These are phyloP conservation scores for Capronia epimyces DNA, from an alignment of 2,329 filamentous ascomycete species.

Conservation along the genomic window DNA sequence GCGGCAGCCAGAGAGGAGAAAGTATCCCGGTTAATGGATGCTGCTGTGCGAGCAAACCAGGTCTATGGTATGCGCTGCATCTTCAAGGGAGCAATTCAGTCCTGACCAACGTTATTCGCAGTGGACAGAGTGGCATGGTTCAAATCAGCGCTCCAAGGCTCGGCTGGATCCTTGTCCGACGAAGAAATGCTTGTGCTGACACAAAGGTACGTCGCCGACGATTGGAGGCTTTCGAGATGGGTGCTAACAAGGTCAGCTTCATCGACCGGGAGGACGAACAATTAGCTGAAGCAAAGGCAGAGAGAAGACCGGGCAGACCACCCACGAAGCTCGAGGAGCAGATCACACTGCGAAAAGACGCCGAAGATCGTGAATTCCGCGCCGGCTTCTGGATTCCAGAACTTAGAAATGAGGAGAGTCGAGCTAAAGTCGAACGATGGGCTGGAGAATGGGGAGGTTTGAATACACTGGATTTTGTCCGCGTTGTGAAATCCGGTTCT, in stretches of 20 bases:
- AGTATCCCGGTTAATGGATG: conserved; percentile 64
- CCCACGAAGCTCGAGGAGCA: conserved; percentile 71
- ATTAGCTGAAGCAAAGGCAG: conserved; percentile 49
- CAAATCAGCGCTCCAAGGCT: conserved; percentile 53
- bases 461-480: conserved; percentile 68
- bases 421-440: conserved; percentile 65
- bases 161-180: conserved; percentile 34
- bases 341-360: conserved; percentile 63
- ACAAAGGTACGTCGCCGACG: conserved; percentile 49
- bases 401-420: conserved; percentile 60
- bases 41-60: conserved; percentile 67
- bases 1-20: conserved; percentile 78
- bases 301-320: conserved; percentile 74
- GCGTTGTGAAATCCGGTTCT: conserved; percentile 61
- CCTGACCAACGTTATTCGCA: conserved; percentile 33
- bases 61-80: conserved; percentile 55
- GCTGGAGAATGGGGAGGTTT: conserved; percentile 79
- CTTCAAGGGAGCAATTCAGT: background rate
- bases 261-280: conserved; percentile 36
- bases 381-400: conserved; percentile 79
- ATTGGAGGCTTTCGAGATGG: background rate
- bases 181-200: conserved; percentile 48
- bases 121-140: conserved; percentile 67
- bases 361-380: conserved; percentile 72
- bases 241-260: conserved; percentile 32